These are phyloP conservation scores for Saussurea involucrata DNA, from an alignment of 129 eudicot genomes.

Conservation along the genomic window DNA sequence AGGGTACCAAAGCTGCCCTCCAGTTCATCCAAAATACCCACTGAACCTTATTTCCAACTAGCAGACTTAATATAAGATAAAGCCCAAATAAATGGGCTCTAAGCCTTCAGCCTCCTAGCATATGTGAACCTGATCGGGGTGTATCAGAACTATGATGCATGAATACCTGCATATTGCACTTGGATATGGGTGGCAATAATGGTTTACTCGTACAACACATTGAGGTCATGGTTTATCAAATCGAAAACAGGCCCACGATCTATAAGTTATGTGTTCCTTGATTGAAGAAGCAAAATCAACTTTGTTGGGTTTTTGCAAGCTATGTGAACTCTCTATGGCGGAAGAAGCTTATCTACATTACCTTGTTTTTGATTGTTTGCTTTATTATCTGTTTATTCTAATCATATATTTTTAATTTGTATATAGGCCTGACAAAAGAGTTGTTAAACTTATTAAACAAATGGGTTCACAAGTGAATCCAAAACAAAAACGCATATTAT, in stretches of 20 bases:
- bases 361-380: background rate
- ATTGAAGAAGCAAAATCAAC: background rate
- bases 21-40: background rate
- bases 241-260: background rate
- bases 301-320: background rate
- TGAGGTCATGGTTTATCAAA: background rate
- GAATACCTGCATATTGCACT: background rate
- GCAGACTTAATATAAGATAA: background rate
- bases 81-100: background rate
- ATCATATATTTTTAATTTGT: background rate
- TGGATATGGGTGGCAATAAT: background rate
- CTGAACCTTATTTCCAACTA: background rate
- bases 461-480: constrained; percentile 69
- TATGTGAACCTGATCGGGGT: background rate
- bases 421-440: constrained; percentile 85
- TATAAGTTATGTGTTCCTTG: no score
- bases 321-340: background rate
- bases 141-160: background rate
- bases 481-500: constrained; percentile 79
- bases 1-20: background rate
- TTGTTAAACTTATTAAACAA: constrained; percentile 66
- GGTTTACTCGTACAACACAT: background rate
- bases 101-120: background rate
- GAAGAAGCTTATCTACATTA: background rate
- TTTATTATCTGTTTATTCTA: background rate